Conservation (phyloP, 1,284 basidiomycete species). For the Sphaerobolus stellatus region DNA sequence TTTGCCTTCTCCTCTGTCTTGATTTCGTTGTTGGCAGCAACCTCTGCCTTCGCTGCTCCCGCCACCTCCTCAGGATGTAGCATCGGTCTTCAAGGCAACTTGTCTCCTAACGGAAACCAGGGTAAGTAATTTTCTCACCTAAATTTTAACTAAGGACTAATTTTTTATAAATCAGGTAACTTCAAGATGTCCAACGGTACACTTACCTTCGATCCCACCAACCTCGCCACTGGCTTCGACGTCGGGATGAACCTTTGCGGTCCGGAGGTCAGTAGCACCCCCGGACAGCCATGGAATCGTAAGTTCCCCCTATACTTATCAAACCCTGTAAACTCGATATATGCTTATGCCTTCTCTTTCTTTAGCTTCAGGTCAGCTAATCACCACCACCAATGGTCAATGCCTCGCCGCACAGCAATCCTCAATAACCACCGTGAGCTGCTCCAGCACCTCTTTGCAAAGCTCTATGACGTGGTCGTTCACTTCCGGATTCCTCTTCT, state of each 20-base stretch:
- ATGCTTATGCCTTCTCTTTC: neutral
- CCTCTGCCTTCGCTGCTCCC: neutral
- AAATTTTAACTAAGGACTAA: neutral
- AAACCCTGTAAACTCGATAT: neutral
- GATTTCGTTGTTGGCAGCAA: neutral
- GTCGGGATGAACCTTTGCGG: constrained; percentile 2
- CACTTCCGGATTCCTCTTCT: constrained; percentile 6
- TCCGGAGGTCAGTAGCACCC: neutral
- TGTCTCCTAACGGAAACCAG: constrained; percentile 2
- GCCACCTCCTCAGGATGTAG: neutral
- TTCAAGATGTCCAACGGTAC: neutral
- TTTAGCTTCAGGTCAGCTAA: neutral
- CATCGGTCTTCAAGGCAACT: neutral
- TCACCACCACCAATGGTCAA: neutral
- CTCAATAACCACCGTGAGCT: neutral
- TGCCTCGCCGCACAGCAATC: constrained; percentile 4
- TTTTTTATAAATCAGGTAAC: constrained; percentile 3
- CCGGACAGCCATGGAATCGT: neutral
- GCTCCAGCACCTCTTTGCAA: neutral
- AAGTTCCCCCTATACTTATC: neutral
- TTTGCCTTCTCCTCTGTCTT: neutral
- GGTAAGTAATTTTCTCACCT: neutral
- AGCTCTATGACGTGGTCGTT: constrained; percentile 1
- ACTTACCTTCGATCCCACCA: constrained; percentile 8
- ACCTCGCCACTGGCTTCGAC: neutral